These are phyloP conservation scores for Komagataella pastoris DNA, from an alignment of 805 yeast species.

Conservation along the genomic window DNA sequence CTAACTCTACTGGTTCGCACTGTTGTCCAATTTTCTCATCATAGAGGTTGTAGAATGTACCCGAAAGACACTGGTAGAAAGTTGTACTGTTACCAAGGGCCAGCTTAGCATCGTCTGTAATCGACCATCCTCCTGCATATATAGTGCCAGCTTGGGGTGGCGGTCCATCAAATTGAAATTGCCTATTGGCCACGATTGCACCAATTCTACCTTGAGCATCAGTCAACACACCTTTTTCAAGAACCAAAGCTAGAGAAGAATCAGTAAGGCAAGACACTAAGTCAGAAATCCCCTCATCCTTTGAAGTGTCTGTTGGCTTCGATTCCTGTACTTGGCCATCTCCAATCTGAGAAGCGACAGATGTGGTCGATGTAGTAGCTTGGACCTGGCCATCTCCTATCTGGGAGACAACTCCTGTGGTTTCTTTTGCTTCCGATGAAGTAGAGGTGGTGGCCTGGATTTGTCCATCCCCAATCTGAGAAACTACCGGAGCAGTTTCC, in stretches of 20 bases:
- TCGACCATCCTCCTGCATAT: constrained; percentile 39
- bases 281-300: constrained; percentile 7
- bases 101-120: constrained; percentile 28
- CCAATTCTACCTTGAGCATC: constrained; percentile 40
- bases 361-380: constrained; percentile 20
- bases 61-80: constrained; percentile 45
- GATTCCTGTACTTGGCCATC: constrained; percentile 32
- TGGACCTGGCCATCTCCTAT: constrained; percentile 24
- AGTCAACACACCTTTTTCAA: constrained; percentile 26
- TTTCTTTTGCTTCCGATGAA: constrained; percentile 6
- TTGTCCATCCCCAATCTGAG: constrained; percentile 25
- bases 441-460: constrained; percentile 21
- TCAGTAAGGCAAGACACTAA: constrained; percentile 20
- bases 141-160: constrained; percentile 51
- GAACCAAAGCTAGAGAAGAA: constrained; percentile 27
- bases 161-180: constrained; percentile 55
- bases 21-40: constrained; percentile 31
- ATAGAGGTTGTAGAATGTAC: constrained; percentile 44
- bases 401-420: constrained; percentile 22
- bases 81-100: constrained; percentile 33
- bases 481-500: constrained; percentile 16
- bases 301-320: constrained; percentile 19
- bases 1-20: constrained; percentile 30
- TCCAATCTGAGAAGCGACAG: constrained; percentile 29
- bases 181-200: constrained; percentile 48